Evolutionary conservation across 495 filamentous ascomycete species (phyloP).

Genomic region (Entonaema liquescens): DNA sequence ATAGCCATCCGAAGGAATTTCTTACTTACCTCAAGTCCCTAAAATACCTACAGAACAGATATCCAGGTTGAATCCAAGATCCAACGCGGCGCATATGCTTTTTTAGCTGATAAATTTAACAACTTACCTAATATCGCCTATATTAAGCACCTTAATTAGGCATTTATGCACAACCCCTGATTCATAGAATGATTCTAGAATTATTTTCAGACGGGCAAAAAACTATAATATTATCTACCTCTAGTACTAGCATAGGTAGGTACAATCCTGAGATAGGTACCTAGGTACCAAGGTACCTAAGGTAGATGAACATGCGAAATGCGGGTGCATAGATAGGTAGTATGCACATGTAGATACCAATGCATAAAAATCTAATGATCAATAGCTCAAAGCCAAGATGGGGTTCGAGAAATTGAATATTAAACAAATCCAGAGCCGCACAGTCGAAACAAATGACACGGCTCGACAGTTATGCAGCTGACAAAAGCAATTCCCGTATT

Average conservation of each 20-base stretch:
- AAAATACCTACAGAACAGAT: neutral
- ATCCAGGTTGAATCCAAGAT: neutral
- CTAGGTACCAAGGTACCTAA: neutral
- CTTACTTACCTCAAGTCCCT: neutral
- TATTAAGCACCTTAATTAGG: neutral
- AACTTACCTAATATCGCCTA: neutral
- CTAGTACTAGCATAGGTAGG: no score
- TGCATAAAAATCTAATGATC: conserved; percentile 3
- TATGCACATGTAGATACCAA: neutral
- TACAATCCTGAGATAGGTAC: neutral
- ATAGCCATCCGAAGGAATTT: neutral
- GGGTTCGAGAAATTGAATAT: neutral
- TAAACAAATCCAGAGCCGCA: neutral
- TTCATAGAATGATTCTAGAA: neutral
- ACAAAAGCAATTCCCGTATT: neutral
- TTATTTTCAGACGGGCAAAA: neutral
- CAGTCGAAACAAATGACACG: neutral
- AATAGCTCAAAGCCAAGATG: neutral
- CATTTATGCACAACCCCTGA: neutral
- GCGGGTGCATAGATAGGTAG: neutral
- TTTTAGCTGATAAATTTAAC: neutral
- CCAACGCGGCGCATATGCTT: no score
- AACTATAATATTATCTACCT: neutral
- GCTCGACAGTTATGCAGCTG: neutral
- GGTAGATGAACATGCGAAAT: neutral